Base-by-base conservation (phyloP, 768 basidiomycete species). In the Boletus subparvulus region DNA sequence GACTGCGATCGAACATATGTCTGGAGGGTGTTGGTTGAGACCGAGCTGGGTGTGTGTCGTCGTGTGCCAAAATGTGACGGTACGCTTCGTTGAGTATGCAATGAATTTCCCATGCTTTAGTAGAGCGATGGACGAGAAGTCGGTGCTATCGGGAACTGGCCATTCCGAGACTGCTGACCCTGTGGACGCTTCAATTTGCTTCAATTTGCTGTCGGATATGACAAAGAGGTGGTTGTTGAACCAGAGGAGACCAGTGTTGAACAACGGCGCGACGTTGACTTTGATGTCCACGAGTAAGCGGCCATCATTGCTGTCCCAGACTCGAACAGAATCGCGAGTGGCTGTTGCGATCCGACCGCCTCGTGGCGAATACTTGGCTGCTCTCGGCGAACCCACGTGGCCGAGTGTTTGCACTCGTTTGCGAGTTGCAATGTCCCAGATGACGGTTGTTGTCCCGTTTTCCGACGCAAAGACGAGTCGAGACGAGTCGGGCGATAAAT, bases 401-500 rank as follows among this genome's bases (percentile, higher is more conserved):
- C 2, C 5, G 36, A 33, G 36, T 2, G 35, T 14, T 1, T 24
- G 17, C 3, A 19, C 46, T 6, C 19, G 36, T 30, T 33, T 0
- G 12, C 40, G 11, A 12, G 48, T 26, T 1, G 24, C 19, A 2
- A 55, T 3, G 35, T 59, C 54, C 54, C 44, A 59, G 19, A 59
- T n/a, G 4, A n/a, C n/a, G n/a, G 19, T 32, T 1, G 39, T 44
- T 3, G 7, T 45, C n/a, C 4, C 1, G 9, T 40, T 17, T 0
- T 2, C 0, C 2, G 43, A 36, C 10, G 39, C 48, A 2, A 14
- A 11, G 32, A 55, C 48, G 12, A 58, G 36, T 4, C 39, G 41
- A 2, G 35, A 33, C 19, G 46, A 47, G 50, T 56, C 50, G 16
- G 54, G 50, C 2, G 54, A 43, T 41, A 56, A 59, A 17, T 59